Conservation (phyloP, 176 grass and related monocot genomes). For the Aegilops speltoides region DNA sequence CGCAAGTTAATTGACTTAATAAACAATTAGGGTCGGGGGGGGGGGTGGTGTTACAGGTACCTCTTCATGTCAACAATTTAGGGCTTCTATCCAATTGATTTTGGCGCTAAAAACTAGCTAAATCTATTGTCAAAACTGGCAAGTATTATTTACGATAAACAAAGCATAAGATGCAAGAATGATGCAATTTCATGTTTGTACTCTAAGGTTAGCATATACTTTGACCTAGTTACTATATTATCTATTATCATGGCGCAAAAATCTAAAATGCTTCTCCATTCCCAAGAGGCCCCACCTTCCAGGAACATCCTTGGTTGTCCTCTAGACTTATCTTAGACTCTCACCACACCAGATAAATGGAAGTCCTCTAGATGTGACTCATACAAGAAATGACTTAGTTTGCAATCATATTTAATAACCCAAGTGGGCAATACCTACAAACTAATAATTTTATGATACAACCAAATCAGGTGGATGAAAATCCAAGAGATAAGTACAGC, state of each 20-base stretch:
- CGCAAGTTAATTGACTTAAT: too few species aligned
- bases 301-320: not conserved
- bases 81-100: not conserved
- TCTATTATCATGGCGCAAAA: not conserved
- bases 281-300: not conserved
- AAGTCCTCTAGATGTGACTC: not conserved
- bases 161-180: not conserved
- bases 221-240: not conserved
- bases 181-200: not conserved
- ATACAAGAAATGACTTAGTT: not conserved
- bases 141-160: not conserved
- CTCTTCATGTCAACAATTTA: not conserved
- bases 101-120: not conserved
- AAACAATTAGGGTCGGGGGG: too few species aligned
- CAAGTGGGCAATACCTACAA: not conserved
- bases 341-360: not conserved
- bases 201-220: not conserved
- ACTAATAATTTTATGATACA: not conserved
- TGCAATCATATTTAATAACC: not conserved
- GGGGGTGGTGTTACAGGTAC: too few species aligned
- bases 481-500: not conserved
- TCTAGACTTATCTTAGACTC: not conserved
- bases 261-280: not conserved
- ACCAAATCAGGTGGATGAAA: not conserved
- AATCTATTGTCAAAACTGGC: not conserved